Base-by-base conservation (phyloP, 805 yeast genomes). In the Maudiozyma saulgeensis region DNA sequence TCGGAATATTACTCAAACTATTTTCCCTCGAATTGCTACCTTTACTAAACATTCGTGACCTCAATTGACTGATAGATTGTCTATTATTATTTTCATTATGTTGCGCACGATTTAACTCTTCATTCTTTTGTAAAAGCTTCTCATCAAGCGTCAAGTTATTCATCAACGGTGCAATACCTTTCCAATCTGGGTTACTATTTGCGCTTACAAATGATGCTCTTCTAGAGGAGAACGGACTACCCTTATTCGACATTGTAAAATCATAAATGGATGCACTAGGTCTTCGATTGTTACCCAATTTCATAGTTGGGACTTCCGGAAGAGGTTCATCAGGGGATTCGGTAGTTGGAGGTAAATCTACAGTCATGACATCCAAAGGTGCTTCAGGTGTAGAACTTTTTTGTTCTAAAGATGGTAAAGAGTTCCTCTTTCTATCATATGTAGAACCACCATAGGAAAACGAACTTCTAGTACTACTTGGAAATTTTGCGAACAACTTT, bases 261-360 rank as follows among this genome's bases (percentile, higher is more conserved):
- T 57, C 60, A 7, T 52, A 46, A 18, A 54, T 38, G 0, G 58
- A 55, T 31, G 19, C 18, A 23, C 49, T 50, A 15, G 43, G 51
- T 11, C 54, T 52, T 16, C 47, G 48, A 26, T 45, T 49, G 25
- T 51, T 47, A 9, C 28, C 40, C 9, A 15, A 16, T 26, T 34
- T 49, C 6, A 43, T 3, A 15, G 9, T 21, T 16, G 51, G 48
- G 2, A 44, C 19, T 9, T 54, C 55, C 16, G 75, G 76, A 11
- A 77, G 61, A 19, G 75, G 74, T 15, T 77, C 82, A 13, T 57
- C 62, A 4, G 90, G 90, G 52, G 78, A 65, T 1, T 83, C 79
- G 15, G 72, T 63, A 48, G 70, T 78, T 0, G 82, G 79, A 0
- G 88, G 87, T 3, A 82, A 32, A 11, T 62, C 45, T 18, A 59